phyloP scores from a whole-genome alignment of 768 basidiomycete species.

The Leccinum fibrillosum region DNA sequence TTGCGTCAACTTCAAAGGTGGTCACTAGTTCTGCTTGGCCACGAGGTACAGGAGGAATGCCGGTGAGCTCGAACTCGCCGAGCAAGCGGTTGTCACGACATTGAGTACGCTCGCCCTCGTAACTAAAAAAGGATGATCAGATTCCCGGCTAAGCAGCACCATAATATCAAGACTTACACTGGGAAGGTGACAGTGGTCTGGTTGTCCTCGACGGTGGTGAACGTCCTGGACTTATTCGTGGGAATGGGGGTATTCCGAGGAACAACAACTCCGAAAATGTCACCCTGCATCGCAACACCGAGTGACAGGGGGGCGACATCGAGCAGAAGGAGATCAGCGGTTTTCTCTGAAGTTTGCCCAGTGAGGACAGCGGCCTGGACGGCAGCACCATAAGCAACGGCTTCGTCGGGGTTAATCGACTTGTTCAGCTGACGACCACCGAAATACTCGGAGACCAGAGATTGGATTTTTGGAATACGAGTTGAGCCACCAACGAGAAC shows the following conservation, averaged over 20 bases:
- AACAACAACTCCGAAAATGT: conserved; percentile 99
- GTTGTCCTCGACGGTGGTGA: conserved; percentile 99
- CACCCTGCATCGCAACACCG: conserved; percentile 99
- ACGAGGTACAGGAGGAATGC: conserved; percentile 98
- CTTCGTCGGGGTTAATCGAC: conserved; percentile 99
- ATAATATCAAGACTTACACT: conserved; percentile 52
- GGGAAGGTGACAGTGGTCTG: conserved; percentile 99
- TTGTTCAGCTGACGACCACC: conserved; percentile 98
- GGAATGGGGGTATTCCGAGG: conserved; percentile 99
- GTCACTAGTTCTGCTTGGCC: conserved; percentile 99
- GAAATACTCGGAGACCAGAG: conserved; percentile 98
- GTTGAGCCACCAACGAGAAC: conserved; percentile 99
- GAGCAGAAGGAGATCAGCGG: conserved; percentile 95
- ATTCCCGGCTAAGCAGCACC: background rate
- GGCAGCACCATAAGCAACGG: conserved; percentile 99
- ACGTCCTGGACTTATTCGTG: conserved; percentile 97
- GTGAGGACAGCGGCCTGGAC: conserved; percentile 99
- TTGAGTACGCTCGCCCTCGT: conserved; percentile 99
- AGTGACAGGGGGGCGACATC: conserved; percentile 98
- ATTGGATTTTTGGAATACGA: conserved; percentile 99
- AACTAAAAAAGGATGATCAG: conserved; percentile 40
- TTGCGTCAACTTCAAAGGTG: conserved; percentile 99
- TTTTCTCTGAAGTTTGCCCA: conserved; percentile 98
- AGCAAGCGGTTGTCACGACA: conserved; percentile 99
- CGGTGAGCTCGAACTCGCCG: conserved; percentile 98